Evolutionary conservation across 805 yeast species (phyloP), one percentile per base, ranked within the genome.

Genomic region (Trichomonascus vanleenenianus): DNA sequence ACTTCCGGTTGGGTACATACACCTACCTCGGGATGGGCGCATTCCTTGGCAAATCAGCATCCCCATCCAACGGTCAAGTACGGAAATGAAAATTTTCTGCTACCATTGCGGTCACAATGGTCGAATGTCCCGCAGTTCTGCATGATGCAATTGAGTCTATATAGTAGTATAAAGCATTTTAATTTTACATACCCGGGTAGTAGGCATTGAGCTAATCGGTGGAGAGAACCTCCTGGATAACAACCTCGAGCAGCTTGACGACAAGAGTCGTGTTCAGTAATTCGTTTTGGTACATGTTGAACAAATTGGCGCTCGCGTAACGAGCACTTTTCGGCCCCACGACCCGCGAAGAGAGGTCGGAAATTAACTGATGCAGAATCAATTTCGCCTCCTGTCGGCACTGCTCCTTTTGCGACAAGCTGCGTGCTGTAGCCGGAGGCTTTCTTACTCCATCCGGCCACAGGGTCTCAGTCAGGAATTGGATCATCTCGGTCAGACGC

Each of bases 271-370:
- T 71, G 59, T 84, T 84, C 48, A 89, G 64, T 20, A 72, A 70
- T 47, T 80, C 84, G 55, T 85, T 85, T 59, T 89, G 97, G 3
- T 85, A 50, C 77, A 83, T 73, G 9, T 72, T 73, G 60, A 83
- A 83, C 1, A 85, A 43, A 38, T 75, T 68, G 3, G 65, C 62
- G 6, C 83, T 73, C 0, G 95, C 96, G 47, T 67, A 70, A 44
- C 68, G 71, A 2, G 94, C 74, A 50, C 78, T 81, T 6, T 76
- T 61, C 2, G 70, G 59, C 0, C 97, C 96, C 48, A 89, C 86
- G 1, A 88, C 73, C 54, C 74, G 81, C 11, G 89, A 78, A 45
- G 83, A 77, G 0, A 79, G 66, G 45, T 85, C 94, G 16, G 70
- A 64, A 57, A 85, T 64, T 42, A 85, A 72, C 6, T 74, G 64